Evolutionary conservation across 192 early-diverging fungal genomes (phyloP).

Genomic region (Pecoramyces ruminantium): DNA sequence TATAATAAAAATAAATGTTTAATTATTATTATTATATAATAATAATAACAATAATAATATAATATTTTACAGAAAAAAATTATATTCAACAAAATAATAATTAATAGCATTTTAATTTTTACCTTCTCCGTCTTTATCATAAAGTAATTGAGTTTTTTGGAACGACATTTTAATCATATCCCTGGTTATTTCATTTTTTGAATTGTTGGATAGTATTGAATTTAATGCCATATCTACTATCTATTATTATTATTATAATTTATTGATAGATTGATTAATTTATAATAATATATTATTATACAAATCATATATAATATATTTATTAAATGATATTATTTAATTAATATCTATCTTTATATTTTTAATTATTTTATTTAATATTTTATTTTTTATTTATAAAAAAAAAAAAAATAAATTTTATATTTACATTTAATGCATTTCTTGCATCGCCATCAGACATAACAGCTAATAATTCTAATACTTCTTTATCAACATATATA

Average conservation of each 20-base stretch:
- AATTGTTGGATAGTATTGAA: slow-evolving; percentile 3
- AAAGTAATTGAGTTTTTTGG: slow-evolving; percentile 61
- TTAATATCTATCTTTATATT: too few relatives aligned
- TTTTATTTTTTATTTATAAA: too few relatives aligned
- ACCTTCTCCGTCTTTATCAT: slow-evolving; percentile 56
- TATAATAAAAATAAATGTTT: neutral
- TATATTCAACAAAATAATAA: too few relatives aligned
- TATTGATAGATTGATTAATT: too few relatives aligned
- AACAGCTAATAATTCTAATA: slow-evolving; percentile 28
- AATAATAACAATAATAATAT: neutral
- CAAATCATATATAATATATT: too few relatives aligned
- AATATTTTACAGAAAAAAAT: too few relatives aligned
- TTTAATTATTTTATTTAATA: too few relatives aligned
- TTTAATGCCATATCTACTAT: slow-evolving; percentile 12
- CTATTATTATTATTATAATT: too few relatives aligned
- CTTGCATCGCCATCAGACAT: slow-evolving; percentile 69
- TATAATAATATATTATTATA: too few relatives aligned
- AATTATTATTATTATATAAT: neutral
- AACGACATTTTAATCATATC: slow-evolving; percentile 50
- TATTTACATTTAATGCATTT: slow-evolving; percentile 42
- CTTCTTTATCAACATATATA: slow-evolving; percentile 14
- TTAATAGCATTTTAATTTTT: neutral
- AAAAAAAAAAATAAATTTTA: too few relatives aligned
- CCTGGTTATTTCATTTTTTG: slow-evolving; percentile 9
- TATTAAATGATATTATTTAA: too few relatives aligned